Percentiles rank a stretch among this genome's conserved stretches.
Conservation (phyloP, 1,284 basidiomycete species). For the Cryptococcus sp. region DNA sequence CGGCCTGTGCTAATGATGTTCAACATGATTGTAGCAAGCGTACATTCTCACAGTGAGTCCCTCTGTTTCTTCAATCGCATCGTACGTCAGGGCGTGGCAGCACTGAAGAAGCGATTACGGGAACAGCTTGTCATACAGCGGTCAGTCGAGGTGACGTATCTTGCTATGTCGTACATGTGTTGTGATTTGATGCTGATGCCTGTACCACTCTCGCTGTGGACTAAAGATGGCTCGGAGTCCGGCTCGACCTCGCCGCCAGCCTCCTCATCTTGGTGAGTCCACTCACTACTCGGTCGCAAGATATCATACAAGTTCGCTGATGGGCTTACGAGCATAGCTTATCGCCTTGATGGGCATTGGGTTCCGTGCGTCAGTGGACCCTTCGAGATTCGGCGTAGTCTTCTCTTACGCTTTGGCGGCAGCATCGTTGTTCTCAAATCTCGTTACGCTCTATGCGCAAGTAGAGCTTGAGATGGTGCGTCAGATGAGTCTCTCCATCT, state of each 20-base stretch:
- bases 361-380: slow-evolving; percentile 37
- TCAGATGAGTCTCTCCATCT: background rate
- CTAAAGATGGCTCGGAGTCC: slow-evolving; percentile 39
- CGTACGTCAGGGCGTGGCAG: too few species aligned
- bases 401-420: slow-evolving; percentile 35
- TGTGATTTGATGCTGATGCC: background rate
- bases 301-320: background rate
- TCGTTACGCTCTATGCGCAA: slow-evolving; percentile 30
- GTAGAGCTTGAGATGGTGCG: slow-evolving; percentile 41
- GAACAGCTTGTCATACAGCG: slow-evolving; percentile 21
- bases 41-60: slow-evolving; percentile 31
- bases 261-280: slow-evolving; percentile 24
- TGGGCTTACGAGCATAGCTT: slow-evolving; percentile 13
- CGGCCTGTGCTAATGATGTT: background rate
- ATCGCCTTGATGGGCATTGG: slow-evolving; percentile 42
- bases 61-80: background rate
- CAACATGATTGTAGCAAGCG: slow-evolving; percentile 13
- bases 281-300: background rate
- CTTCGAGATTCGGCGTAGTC: slow-evolving; percentile 45
- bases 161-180: background rate
- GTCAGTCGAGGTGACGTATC: slow-evolving; percentile 2
- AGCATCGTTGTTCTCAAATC: slow-evolving; percentile 26
- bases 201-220: background rate
- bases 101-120: background rate
- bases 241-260: slow-evolving; percentile 38